These are phyloP conservation scores for Globisporangium nagaii DNA, from an alignment of 352 stramenopile species.

Conservation along the genomic window DNA sequence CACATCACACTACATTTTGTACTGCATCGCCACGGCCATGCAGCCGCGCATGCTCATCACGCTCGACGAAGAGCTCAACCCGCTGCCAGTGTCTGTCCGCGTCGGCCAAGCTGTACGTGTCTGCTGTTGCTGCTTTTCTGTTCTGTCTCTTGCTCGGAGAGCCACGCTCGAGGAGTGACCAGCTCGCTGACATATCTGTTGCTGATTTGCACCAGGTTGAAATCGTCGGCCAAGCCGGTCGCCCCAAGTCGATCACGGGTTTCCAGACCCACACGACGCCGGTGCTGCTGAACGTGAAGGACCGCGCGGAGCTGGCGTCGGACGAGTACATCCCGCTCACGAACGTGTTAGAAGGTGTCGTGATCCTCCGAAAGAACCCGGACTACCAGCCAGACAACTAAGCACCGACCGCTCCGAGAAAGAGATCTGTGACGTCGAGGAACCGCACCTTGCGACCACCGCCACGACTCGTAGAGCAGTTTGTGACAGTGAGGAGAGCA, in stretches of 20 bases:
- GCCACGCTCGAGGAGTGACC: too few relatives aligned
- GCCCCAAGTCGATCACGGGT: constrained; percentile 99
- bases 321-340: constrained; percentile 96
- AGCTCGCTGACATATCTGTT: too few relatives aligned
- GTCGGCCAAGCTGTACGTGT: constrained; percentile 94
- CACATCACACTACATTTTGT: constrained; percentile 98
- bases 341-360: constrained; percentile 97
- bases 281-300: constrained; percentile 96
- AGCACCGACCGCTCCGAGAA: neutral
- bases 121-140: neutral
- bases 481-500: neutral
- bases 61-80: constrained; percentile 95
- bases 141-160: constrained; percentile 7
- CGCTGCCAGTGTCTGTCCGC: constrained; percentile 95
- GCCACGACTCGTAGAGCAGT: neutral
- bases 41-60: constrained; percentile 99
- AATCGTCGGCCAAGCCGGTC: constrained; percentile 98
- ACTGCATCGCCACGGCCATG: constrained; percentile 97
- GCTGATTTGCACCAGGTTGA: constrained; percentile 76
- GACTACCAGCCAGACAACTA: constrained; percentile 84
- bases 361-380: constrained; percentile 98
- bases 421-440: neutral
- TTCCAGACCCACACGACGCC: constrained; percentile 99
- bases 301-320: constrained; percentile 97
- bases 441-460: neutral